Evolutionary conservation across 495 filamentous ascomycete species (phyloP), one percentile per base, ranked within the genome.

Genomic region (Aspergillus kassunensis): DNA sequence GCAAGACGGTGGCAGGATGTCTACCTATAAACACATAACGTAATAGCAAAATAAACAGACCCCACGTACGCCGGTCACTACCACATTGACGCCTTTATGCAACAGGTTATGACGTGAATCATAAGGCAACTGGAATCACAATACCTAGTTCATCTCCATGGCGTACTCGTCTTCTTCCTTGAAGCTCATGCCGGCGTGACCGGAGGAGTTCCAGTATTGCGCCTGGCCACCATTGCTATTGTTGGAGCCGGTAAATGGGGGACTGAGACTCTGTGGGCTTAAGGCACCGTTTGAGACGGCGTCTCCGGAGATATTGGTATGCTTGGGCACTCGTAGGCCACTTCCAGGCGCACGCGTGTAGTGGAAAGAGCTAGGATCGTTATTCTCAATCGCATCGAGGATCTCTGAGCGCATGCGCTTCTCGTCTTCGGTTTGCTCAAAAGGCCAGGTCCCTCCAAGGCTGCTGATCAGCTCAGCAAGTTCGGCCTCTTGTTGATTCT

Each of bases 381-480:
- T 91, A 72, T 85, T 86, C 63, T 86, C 76, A 60, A 97, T 78
- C 1, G 92, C 87, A 57, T 91, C 88, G 54, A 89, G 74, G 24
- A 98, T 81, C 69, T 98, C 93, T 8, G 83, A 89, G 35, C 89
- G 87, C 93, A 98, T 97, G 16, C 93, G 85, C 62, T 85, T 86
- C 67, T 98, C 93, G 30, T 97, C 93, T 60, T 98, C 93, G 6
- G 85, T 90, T 44, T 86, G 78, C 53, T 93, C 86, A 57, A 93
- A 91, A 0, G 90, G 90, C 63, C 86, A 88, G 4, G 69, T 78
- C 15, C 83, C 83, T 18, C 90, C 90, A 0, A 88, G 73, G 42
- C 82, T 82, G 29, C 75, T 66, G 51, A 97, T 81, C 39, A 83
- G 69, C 44, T 91, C 84, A 37, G 83, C 80, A 34, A 97, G 79